Evolutionary conservation across 345 rosid species (phyloP).

Genomic region (Viola odorata): DNA sequence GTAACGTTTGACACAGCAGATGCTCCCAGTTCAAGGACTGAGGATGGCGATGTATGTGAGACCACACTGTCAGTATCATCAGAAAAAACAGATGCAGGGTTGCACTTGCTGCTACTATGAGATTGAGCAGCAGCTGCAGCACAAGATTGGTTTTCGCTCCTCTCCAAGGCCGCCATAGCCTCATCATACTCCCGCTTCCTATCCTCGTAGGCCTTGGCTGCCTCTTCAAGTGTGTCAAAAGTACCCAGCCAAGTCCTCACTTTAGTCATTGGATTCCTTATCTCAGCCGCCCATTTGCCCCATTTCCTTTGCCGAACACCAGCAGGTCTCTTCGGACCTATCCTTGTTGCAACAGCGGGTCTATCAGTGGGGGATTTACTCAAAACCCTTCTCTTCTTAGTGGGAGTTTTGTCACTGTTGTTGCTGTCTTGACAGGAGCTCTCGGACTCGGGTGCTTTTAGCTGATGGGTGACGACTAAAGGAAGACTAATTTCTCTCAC

Average conservation of each 20-base stretch:
- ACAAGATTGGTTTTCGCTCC: slow-evolving; percentile 16
- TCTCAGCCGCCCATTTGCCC: slow-evolving; percentile 97
- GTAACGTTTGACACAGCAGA: slow-evolving; percentile 21
- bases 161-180: slow-evolving; percentile 27
- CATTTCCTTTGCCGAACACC: slow-evolving; percentile 84
- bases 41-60: slow-evolving; percentile 52
- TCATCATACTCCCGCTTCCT: slow-evolving; percentile 55
- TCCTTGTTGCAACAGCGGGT: not conserved
- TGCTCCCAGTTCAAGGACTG: slow-evolving; percentile 47
- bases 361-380: slow-evolving; percentile 11
- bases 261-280: slow-evolving; percentile 52
- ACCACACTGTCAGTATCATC: slow-evolving; percentile 44
- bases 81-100: slow-evolving; percentile 14
- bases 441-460: slow-evolving; percentile 29
- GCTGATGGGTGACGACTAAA: not conserved
- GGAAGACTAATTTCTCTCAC: slow-evolving; percentile 58
- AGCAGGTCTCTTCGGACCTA: slow-evolving; percentile 19
- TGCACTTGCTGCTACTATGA: slow-evolving; percentile 6
- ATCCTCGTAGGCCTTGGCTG: slow-evolving; percentile 60
- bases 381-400: slow-evolving; percentile 20
- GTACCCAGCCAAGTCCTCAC: slow-evolving; percentile 80
- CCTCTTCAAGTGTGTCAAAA: slow-evolving; percentile 60
- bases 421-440: slow-evolving; percentile 66
- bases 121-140: slow-evolving; percentile 8
- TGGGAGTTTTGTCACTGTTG: slow-evolving; percentile 34